Evolutionary conservation across 805 yeast species (phyloP).

Genomic region (Candida palmyrensis): DNA sequence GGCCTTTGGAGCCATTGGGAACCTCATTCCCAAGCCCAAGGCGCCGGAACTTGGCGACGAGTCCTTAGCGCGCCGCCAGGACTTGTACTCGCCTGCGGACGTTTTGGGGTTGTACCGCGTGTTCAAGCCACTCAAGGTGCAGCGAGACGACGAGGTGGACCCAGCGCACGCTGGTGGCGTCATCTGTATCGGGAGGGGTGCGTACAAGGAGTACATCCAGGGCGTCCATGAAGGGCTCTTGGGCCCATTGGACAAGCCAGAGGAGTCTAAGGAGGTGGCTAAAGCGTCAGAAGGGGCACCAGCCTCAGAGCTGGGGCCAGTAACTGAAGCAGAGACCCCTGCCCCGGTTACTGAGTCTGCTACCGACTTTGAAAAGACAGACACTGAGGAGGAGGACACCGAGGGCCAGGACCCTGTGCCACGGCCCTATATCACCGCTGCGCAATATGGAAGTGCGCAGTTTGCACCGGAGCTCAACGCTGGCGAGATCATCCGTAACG

Average conservation of each 20-base stretch:
- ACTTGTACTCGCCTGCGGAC: slow-evolving; percentile 37
- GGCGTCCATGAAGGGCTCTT: slow-evolving; percentile 94
- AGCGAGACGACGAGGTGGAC: slow-evolving; percentile 43
- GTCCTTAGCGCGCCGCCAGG: slow-evolving; percentile 22
- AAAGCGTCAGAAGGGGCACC: no score
- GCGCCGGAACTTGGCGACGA: slow-evolving; percentile 24
- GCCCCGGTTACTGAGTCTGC: not conserved
- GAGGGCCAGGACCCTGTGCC: slow-evolving; percentile 40
- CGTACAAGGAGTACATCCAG: slow-evolving; percentile 83
- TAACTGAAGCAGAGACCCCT: slow-evolving; percentile 1
- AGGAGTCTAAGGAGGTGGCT: slow-evolving; percentile 15
- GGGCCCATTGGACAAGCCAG: slow-evolving; percentile 69
- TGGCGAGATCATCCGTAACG: slow-evolving; percentile 17
- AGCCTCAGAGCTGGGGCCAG: not conserved
- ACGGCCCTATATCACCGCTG: slow-evolving; percentile 57
- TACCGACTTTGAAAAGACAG: slow-evolving; percentile 17
- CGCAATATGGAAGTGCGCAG: slow-evolving; percentile 48
- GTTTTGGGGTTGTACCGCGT: slow-evolving; percentile 54
- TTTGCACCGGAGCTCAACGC: slow-evolving; percentile 59
- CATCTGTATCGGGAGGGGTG: slow-evolving; percentile 91
- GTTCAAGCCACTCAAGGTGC: slow-evolving; percentile 25
- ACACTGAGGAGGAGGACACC: slow-evolving; percentile 18
- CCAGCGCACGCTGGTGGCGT: slow-evolving; percentile 71
- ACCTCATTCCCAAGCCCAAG: slow-evolving; percentile 11
- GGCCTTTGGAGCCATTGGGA: no score